phyloP scores from a whole-genome alignment of 2,329 filamentous ascomycete species.

The Paecilomyces formosus region DNA sequence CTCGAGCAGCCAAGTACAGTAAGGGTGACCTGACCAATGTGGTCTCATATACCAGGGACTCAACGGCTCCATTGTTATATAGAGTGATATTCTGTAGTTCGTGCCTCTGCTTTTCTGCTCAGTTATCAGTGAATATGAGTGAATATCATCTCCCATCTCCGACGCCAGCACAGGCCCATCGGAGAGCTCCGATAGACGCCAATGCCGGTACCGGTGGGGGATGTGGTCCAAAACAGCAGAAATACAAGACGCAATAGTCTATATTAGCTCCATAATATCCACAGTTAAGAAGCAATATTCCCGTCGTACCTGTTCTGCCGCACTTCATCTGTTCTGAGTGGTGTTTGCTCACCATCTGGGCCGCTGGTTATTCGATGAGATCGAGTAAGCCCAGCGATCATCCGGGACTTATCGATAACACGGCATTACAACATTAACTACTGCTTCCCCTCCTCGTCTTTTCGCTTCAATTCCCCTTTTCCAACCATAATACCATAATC shows the following conservation, averaged over 20 bases:
- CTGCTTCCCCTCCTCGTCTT: background rate
- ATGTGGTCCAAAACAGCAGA: background rate
- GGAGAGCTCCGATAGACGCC: background rate
- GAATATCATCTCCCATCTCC: background rate
- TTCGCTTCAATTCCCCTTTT: background rate
- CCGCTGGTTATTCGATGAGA: background rate
- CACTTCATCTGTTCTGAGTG: background rate
- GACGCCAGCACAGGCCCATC: background rate
- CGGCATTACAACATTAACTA: background rate
- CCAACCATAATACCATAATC: background rate
- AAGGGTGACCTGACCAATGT: background rate
- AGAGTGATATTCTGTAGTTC: background rate
- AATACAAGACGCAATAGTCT: background rate
- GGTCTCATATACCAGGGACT: background rate
- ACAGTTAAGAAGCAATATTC: background rate
- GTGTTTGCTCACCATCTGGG: background rate
- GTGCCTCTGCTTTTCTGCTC: too few relatives aligned
- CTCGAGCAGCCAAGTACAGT: background rate
- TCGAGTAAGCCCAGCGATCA: background rate
- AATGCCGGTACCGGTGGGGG: background rate
- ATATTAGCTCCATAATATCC: background rate
- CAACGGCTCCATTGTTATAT: background rate
- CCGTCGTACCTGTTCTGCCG: background rate
- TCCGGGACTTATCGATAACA: background rate
- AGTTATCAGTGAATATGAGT: too few relatives aligned